Base-by-base conservation (phyloP, 148 eudicot genomes). In the Arctostaphylos glauca region DNA sequence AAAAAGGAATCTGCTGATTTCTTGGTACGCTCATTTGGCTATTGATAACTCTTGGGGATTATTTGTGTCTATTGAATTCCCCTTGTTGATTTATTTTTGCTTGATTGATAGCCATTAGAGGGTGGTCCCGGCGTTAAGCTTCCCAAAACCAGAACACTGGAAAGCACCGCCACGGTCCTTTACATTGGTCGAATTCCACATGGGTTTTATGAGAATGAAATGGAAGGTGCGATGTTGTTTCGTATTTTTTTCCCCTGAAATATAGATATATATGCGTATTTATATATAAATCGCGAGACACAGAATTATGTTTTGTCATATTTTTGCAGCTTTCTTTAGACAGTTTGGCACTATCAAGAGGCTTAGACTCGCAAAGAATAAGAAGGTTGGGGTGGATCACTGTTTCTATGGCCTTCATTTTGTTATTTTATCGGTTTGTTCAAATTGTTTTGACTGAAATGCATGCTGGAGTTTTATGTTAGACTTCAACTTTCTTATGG, bases 161-260 rank as follows among this genome's bases (percentile, higher is more conserved):
- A 87, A 50, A 88, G 84, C 79, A 92, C 85, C 83, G 91, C 97
- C 5, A 90, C 94, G 0, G 97, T 94, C 3, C 76, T 93, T 72
- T 96, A 93, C 79, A 90, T 96, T 60, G 98, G 97, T 31, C 90
- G 99, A 66, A 92, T 96, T 80, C 99, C 99, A 2, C 98, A 94
- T 84, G 99, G 99, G 5, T 96, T 96, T 75, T 94, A 94, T 70
- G 99, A 96, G 90, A 89, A 89, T 54, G 98, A 96, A 87, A 94
- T 94, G 98, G 92, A 87, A 88, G 98, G 99, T 96, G 43, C 25
- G 9, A 25, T 14, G 54, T 3, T 58, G 31, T 59, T 49, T 54
- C 49, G 13, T 49, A 38, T 25, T 79, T 50, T 0, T 41, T 59
- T 52, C 6, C 31, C 12, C 19, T 71, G 4, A 25, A 5, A 70